Evolutionary conservation across 116 monocot genomes (phyloP), one percentile per base, ranked within the genome.

Genomic region (Posidonia oceanica): DNA sequence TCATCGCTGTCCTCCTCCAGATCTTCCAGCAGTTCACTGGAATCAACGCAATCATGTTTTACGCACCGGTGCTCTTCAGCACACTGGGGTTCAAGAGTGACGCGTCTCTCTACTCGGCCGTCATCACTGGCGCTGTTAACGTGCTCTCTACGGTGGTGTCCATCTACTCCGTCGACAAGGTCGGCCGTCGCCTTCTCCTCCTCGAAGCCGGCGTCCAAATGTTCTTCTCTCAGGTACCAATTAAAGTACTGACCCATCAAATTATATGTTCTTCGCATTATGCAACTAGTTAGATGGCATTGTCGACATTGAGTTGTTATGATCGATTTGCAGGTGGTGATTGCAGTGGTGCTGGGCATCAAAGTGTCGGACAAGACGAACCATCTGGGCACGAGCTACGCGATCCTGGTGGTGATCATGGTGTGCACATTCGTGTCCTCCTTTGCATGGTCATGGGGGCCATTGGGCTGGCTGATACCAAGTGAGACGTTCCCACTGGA

Each of bases 361-460:
- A 92, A 88, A 68, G 74, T 91, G 20, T 79, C 84, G 2, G 81
- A 91, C 79, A 71, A 64, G 18, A 77, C 85, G 0, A 63, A 73
- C 64, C 38, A 79, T 48, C 79, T 91, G 44, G 52, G 85, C 21
- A 74, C 70, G 16, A 75, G 82, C 12, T 82, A 67, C 44, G 86
- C 76, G 16, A 61, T 82, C 16, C 68, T 84, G 1, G 84, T 93
- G 38, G 86, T 93, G 14, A 70, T 86, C 3, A 79, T 91, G 85
- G 74, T 91, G 4, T 91, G 91, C 81, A 79, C 75, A 4, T 91
- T 83, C 75, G 87, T 87, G 1, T 80, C 88, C 2, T 67, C 88
- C 5, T 93, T 88, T 65, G 88, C 88, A 0, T 93, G 88, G 88
- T 88, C 93, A 0, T 93, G 88, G 88, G 93, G 93, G 2, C 93